These are phyloP conservation scores for Adenanthera pavonina DNA, from an alignment of 306 rosid genomes.

Conservation along the genomic window DNA sequence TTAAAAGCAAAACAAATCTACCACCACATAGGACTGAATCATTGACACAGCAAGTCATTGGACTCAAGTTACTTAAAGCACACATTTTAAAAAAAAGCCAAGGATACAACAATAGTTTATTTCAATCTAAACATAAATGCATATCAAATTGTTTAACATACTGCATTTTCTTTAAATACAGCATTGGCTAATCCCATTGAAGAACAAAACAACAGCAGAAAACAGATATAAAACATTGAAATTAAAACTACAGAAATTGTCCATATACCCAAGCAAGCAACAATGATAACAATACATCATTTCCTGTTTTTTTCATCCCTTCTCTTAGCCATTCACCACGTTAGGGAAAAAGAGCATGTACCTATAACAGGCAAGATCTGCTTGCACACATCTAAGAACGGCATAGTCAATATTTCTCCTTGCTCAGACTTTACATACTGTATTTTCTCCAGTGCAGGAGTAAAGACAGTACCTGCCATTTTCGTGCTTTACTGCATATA, in stretches of 20 bases:
- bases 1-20: not conserved
- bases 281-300: not conserved
- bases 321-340: not conserved
- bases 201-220: constrained; percentile 13
- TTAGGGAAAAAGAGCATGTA: constrained; percentile 40
- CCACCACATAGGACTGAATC: not conserved
- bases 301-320: not conserved
- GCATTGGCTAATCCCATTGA: constrained; percentile 9
- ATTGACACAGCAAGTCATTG: not conserved
- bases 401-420: constrained; percentile 78
- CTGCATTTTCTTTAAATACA: constrained; percentile 13
- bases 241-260: constrained; percentile 2
- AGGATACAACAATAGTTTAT: not conserved
- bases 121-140: not conserved
- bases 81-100: not conserved
- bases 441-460: constrained; percentile 82
- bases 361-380: constrained; percentile 91
- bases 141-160: not conserved
- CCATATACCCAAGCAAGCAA: not conserved
- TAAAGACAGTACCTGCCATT: constrained; percentile 83
- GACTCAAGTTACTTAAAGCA: not conserved
- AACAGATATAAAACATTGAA: not conserved
- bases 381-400: constrained; percentile 94
- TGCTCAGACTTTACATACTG: constrained; percentile 69
- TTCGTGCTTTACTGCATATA: constrained; percentile 49